Conservation (phyloP, 352 stramenopile species). For the Peronospora destructor region DNA sequence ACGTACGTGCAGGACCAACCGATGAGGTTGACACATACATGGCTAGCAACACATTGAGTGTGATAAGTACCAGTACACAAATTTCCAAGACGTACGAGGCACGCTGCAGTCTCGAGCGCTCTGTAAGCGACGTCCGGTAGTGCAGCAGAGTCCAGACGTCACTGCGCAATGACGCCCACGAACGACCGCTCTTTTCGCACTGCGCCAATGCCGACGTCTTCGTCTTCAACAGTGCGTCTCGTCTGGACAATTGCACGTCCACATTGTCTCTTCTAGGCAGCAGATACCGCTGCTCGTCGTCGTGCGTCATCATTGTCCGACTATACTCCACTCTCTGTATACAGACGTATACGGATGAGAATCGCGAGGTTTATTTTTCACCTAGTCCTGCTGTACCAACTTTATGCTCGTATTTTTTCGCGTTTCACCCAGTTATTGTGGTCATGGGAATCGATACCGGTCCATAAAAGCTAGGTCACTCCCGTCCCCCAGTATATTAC, state of each 20-base stretch:
- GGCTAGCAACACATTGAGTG: constrained; percentile 68
- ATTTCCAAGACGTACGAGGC: constrained; percentile 64
- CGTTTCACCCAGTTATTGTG: neutral
- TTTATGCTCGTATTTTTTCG: too few species aligned
- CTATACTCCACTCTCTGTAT: too few species aligned
- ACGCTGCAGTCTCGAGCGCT: constrained; percentile 52
- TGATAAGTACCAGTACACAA: constrained; percentile 64
- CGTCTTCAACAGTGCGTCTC: neutral
- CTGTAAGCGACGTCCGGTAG: constrained; percentile 56
- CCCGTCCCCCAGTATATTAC: too few species aligned
- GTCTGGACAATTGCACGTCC: constrained; percentile 13
- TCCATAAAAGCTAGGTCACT: neutral
- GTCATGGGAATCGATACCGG: neutral
- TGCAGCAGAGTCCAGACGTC: constrained; percentile 75
- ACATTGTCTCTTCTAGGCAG: constrained; percentile 14
- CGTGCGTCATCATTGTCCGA: constrained; percentile 1
- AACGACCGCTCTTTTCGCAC: neutral
- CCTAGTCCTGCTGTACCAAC: too few species aligned
- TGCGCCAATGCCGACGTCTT: neutral
- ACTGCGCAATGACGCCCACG: constrained; percentile 28
- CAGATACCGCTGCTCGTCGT: constrained; percentile 13
- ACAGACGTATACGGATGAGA: too few species aligned
- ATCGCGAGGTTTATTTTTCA: too few species aligned
- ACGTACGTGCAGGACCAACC: constrained; percentile 20
- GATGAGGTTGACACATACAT: constrained; percentile 48